Base-by-base conservation (phyloP, 495 filamentous ascomycete species). In the Aspergillus sparsus region DNA sequence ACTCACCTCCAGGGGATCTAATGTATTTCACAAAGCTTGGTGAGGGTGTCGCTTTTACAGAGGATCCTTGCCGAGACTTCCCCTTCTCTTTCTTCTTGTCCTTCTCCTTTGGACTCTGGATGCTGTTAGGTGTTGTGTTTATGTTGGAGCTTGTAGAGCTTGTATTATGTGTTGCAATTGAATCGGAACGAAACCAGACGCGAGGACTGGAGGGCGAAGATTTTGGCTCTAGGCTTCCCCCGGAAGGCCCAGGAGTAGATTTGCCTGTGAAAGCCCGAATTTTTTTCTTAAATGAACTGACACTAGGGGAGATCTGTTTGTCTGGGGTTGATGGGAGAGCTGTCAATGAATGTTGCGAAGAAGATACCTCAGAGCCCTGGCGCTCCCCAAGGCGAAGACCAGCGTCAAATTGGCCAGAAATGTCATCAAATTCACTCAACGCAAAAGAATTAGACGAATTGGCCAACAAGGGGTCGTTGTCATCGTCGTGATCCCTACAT, bases 1-100 rank as follows among this genome's bases (percentile, higher is more conserved):
- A 15, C 57, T n/a, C 51, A 68, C 66, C 63, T 13, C 54, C 16
- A 37, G 60, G 50, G 2, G 66, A 61, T 21, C 49, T 55, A 39
- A 63, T 53, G 44, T 57, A 66, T 46, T 57, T 68, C 45, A 62
- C 9, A 51, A 58, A 9, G 27, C 34, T 46, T 15, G 55, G 33
- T 46, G 37, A n/a, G 18, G 12, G 21, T 33, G 54, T 31, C 5
- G 44, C 11, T 7, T 13, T 50, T 16, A 34, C 7, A 0, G 52
- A 41, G 16, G 53, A 49, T 12, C 21, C 50, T 27, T 27, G 21
- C 21, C 21, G 21, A 18, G 44, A 18, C 7, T 12, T 32, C 34
- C 32, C 27, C 12, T 18, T 27, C 9, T 16, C 31, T n/a, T 36
- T 54, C 12, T 44, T 58, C 39, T 57, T 46, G 18, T 44, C 55